These are phyloP conservation scores for Pleurotus pulmonarius DNA, from an alignment of 768 basidiomycete genomes.

Conservation along the genomic window DNA sequence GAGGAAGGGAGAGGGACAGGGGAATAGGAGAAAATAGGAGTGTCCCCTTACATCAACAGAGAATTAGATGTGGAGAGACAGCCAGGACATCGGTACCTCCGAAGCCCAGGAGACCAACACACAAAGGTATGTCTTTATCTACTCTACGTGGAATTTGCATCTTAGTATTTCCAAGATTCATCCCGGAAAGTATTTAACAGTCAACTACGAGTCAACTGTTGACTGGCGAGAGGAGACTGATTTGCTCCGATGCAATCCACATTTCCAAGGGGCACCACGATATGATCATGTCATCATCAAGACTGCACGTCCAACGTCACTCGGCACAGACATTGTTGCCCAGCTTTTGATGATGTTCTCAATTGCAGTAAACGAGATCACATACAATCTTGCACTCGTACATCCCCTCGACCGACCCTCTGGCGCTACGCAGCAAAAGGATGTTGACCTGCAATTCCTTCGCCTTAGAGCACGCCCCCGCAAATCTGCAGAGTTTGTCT, in stretches of 20 bases:
- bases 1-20: conserved; percentile 4
- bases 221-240: conserved; percentile 24
- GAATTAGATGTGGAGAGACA: background rate
- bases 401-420: conserved; percentile 15
- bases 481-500: conserved; percentile 16
- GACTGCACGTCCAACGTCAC: conserved; percentile 2
- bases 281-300: conserved; percentile 26
- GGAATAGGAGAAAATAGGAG: conserved; percentile 2
- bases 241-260: conserved; percentile 24
- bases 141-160: background rate
- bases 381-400: conserved; percentile 17
- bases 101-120: background rate
- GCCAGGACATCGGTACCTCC: background rate
- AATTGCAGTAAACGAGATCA: background rate
- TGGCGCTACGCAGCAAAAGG: conserved; percentile 11
- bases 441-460: conserved; percentile 19
- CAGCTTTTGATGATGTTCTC: conserved; percentile 19
- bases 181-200: background rate
- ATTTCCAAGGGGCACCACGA: conserved; percentile 18
- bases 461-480: conserved; percentile 9
- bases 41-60: background rate
- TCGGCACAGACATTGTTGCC: conserved; percentile 13
- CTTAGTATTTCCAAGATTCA: conserved; percentile 1
- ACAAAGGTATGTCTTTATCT: background rate
- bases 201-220: conserved; percentile 21